Conservation (phyloP, 495 filamentous ascomycete genomes). For the Penicillium macrosclerotiorum region DNA sequence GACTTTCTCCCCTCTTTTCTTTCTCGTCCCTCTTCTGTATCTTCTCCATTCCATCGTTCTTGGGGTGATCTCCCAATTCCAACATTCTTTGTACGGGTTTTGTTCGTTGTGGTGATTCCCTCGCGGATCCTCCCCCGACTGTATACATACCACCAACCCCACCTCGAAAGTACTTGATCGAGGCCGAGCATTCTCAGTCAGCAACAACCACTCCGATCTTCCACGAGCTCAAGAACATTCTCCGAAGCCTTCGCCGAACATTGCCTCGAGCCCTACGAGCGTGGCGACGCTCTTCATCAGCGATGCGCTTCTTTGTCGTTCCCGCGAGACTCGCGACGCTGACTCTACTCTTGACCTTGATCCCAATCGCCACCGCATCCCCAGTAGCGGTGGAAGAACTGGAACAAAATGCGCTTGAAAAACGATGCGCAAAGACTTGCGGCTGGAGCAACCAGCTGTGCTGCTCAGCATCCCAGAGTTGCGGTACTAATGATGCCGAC, state of each 20-base stretch:
- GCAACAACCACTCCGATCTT: constrained; percentile 3
- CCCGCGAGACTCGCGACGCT: constrained; percentile 29
- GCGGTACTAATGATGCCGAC: constrained; percentile 57
- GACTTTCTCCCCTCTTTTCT: constrained; percentile 4
- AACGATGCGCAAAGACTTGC: constrained; percentile 63
- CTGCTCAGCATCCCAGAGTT: constrained; percentile 58
- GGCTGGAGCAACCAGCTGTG: constrained; percentile 67
- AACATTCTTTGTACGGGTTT: constrained; percentile 5
- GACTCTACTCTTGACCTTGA: constrained; percentile 20
- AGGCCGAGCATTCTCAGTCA: constrained; percentile 1
- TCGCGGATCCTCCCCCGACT: constrained; percentile 2
- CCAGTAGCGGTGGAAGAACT: constrained; percentile 27
- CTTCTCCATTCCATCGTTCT: constrained; percentile 6
- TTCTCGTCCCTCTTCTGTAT: constrained; percentile 13
- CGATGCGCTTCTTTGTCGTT: constrained; percentile 31
- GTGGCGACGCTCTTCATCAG: constrained; percentile 12
- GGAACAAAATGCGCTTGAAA: constrained; percentile 29
- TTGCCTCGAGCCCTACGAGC: neutral
- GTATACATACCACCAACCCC: constrained; percentile 7
- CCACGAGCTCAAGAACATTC: constrained; percentile 14
- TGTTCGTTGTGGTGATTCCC: constrained; percentile 8
- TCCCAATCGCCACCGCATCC: constrained; percentile 40
- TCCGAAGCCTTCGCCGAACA: neutral
- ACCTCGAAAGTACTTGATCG: neutral
- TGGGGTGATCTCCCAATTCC: constrained; percentile 7